A percentile compares a stretch with the other conserved stretches of the same genome.
These are phyloP conservation scores for Porodaedalea pini DNA, from an alignment of 1,284 basidiomycete species.

Conservation along the genomic window DNA sequence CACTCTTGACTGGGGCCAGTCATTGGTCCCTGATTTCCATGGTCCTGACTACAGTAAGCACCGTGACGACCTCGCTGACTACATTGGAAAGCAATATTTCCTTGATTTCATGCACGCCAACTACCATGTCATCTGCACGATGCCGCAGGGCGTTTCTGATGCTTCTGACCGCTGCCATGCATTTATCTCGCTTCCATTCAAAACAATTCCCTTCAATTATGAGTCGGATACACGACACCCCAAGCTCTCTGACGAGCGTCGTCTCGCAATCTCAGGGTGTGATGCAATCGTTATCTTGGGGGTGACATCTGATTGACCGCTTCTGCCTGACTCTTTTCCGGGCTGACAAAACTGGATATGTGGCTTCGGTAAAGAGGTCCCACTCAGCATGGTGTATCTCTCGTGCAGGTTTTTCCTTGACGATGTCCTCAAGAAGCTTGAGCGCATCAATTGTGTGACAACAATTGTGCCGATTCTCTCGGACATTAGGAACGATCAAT, in stretches of 20 bases:
- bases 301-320: slow-evolving; percentile 26
- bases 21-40: slow-evolving; percentile 22
- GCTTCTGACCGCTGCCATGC: slow-evolving; percentile 16
- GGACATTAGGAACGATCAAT: slow-evolving; percentile 27
- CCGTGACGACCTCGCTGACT: slow-evolving; percentile 28
- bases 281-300: slow-evolving; percentile 29
- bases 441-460: slow-evolving; percentile 30
- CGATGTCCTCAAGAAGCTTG: slow-evolving; percentile 28
- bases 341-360: slow-evolving; percentile 28
- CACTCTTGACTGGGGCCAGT: neutral
- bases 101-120: slow-evolving; percentile 25
- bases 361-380: slow-evolving; percentile 23
- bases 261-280: too few species aligned
- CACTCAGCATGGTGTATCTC: too few species aligned
- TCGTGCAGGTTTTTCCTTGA: slow-evolving; percentile 31
- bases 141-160: slow-evolving; percentile 23
- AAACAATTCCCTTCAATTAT: slow-evolving; percentile 21
- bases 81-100: slow-evolving; percentile 31
- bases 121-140: slow-evolving; percentile 30
- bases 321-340: slow-evolving; percentile 24
- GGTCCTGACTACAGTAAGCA: slow-evolving; percentile 26
- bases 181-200: slow-evolving; percentile 30
- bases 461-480: slow-evolving; percentile 32
- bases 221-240: too few species aligned
- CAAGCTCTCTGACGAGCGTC: too few species aligned